Conservation (phyloP, 176 grass and related monocot genomes). For the Hsuehochloa calcarea region DNA sequence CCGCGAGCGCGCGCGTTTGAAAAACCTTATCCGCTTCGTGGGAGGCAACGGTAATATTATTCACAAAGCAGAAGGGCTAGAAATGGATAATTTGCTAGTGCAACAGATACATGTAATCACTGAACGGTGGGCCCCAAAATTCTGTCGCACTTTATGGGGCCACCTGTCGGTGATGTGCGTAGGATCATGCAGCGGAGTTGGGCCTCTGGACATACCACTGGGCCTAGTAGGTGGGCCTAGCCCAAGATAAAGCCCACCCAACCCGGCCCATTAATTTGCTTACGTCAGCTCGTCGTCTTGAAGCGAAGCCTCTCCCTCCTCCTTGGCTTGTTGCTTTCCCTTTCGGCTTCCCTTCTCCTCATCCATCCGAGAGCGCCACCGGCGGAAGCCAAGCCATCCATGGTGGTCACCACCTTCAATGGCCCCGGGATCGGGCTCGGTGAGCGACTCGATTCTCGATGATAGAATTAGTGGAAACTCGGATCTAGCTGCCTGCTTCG, state of each 20-base stretch:
- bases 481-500: slow-evolving; percentile 9
- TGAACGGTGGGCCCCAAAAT: background rate
- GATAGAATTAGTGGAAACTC: background rate
- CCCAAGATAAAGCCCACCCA: background rate
- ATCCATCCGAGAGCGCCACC: background rate
- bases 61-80: background rate
- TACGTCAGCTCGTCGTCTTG: slow-evolving; percentile 12
- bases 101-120: background rate
- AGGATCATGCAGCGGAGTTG: background rate
- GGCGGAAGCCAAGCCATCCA: slow-evolving; percentile 13
- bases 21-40: slow-evolving; percentile 24
- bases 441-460: slow-evolving; percentile 23
- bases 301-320: background rate
- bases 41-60: slow-evolving; percentile 16
- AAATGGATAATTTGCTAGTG: background rate
- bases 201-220: background rate
- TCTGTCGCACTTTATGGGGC: background rate
- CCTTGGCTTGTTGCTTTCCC: background rate
- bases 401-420: slow-evolving; percentile 65
- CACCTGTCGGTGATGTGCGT: background rate
- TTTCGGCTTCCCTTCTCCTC: background rate
- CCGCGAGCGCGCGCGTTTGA: background rate
- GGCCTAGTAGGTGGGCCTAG: background rate
- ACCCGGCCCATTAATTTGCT: background rate
- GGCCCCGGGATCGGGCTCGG: slow-evolving; percentile 74